Evolutionary conservation across 768 basidiomycete genomes (phyloP).

Genomic region (Pisolithus microcarpus): DNA sequence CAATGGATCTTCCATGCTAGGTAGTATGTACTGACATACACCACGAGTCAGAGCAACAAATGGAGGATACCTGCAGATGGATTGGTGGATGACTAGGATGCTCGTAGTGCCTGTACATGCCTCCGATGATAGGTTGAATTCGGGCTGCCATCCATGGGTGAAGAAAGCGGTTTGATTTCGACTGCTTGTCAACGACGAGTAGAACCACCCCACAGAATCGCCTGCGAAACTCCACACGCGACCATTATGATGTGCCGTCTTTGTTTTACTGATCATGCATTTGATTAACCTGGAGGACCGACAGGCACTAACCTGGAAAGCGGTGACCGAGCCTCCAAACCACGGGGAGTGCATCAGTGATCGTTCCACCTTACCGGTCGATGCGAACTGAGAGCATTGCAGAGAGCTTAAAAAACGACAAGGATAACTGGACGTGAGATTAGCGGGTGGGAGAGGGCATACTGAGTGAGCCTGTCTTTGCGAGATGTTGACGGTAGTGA

Average conservation of each 20-base stretch:
- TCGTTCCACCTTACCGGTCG: constrained; percentile 29
- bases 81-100: background rate
- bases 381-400: constrained; percentile 32
- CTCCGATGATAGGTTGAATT: constrained; percentile 32
- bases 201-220: constrained; percentile 48
- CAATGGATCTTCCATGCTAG: background rate
- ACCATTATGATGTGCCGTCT: constrained; percentile 32
- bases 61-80: constrained; percentile 41
- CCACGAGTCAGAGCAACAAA: constrained; percentile 37
- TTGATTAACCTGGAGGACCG: background rate
- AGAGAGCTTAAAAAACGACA: constrained; percentile 30
- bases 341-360: constrained; percentile 25
- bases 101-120: constrained; percentile 2
- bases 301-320: constrained; percentile 38
- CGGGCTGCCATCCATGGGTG: constrained; percentile 33
- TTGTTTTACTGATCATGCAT: background rate
- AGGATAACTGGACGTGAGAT: background rate
- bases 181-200: constrained; percentile 21
- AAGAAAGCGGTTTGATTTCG: constrained; percentile 1
- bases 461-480: constrained; percentile 25
- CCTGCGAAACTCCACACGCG: constrained; percentile 38
- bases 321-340: constrained; percentile 32
- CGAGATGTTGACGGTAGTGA: constrained; percentile 5
- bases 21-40: constrained; percentile 41
- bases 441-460: constrained; percentile 1